A percentile compares a stretch with the other conserved stretches of the same genome.
These are phyloP conservation scores for Trichoderma simmonsii DNA, from an alignment of 2,329 filamentous ascomycete genomes.

Conservation along the genomic window DNA sequence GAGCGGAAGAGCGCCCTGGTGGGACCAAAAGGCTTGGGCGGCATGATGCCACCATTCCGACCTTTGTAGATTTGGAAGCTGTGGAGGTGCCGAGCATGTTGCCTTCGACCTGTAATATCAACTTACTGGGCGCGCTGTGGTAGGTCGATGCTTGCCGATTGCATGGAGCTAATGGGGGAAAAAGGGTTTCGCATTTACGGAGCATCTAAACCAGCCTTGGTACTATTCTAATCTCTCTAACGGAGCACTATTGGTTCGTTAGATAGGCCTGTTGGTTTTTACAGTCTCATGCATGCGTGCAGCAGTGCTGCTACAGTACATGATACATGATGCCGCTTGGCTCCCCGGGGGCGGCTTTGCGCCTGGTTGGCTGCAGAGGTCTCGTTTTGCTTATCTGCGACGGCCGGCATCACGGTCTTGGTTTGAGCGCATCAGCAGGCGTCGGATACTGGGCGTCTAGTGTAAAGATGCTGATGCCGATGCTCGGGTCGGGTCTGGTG, in stretches of 20 bases:
- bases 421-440: background rate
- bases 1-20: background rate
- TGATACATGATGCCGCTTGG: background rate
- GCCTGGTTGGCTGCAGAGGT: background rate
- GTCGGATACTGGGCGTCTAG: background rate
- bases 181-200: background rate
- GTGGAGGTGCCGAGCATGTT: background rate
- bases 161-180: background rate
- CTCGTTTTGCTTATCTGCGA: background rate
- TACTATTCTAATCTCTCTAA: background rate
- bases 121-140: background rate
- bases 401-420: background rate
- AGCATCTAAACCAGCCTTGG: background rate
- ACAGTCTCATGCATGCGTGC: background rate
- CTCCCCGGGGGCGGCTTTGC: background rate
- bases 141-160: background rate
- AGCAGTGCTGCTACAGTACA: background rate
- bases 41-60: slow-evolving; percentile 4
- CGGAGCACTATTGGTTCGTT: background rate
- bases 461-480: background rate
- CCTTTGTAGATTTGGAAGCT: background rate
- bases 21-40: background rate
- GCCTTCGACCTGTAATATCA: background rate
- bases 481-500: background rate
- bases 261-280: background rate